Evolutionary conservation across 2,329 filamentous ascomycete genomes (phyloP).

Genomic region (Colletotrichum sojae): DNA sequence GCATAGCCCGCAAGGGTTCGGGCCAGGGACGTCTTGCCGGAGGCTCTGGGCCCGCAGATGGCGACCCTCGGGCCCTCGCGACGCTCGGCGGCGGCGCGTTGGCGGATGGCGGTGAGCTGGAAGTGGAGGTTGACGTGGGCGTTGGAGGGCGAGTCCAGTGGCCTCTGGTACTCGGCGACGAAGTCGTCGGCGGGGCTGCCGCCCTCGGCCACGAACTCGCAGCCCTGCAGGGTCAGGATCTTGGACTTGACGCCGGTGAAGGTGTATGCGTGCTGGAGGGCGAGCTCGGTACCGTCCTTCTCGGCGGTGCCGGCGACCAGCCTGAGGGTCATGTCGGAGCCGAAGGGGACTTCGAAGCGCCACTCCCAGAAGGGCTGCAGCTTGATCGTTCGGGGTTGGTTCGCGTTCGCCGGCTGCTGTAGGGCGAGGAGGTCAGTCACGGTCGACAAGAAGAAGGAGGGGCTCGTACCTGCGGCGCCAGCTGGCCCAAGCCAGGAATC

Average conservation of each 20-base stretch:
- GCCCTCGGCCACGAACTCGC: conserved; percentile 83
- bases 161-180: conserved; percentile 73
- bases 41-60: conserved; percentile 82
- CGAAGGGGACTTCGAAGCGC: conserved; percentile 79
- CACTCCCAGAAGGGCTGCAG: conserved; percentile 80
- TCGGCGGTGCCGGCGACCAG: conserved; percentile 88
- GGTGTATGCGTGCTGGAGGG: conserved; percentile 82
- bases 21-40: conserved; percentile 87
- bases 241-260: conserved; percentile 88
- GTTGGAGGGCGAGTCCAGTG: conserved; percentile 86
- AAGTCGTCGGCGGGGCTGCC: conserved; percentile 69
- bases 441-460: conserved; percentile 37
- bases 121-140: conserved; percentile 90
- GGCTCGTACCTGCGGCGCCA: conserved; percentile 68
- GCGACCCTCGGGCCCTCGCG: conserved; percentile 83
- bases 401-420: conserved; percentile 51
- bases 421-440: not conserved
- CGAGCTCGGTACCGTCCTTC: conserved; percentile 95
- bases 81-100: conserved; percentile 65
- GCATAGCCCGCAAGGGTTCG: conserved; percentile 86
- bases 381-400: conserved; percentile 61
- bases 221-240: conserved; percentile 93
- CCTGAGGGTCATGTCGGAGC: conserved; percentile 64
- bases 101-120: conserved; percentile 81
- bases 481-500: conserved; percentile 80